phyloP scores from a whole-genome alignment of 495 filamentous ascomycete species.

The Annulohypoxylon moriforme region DNA sequence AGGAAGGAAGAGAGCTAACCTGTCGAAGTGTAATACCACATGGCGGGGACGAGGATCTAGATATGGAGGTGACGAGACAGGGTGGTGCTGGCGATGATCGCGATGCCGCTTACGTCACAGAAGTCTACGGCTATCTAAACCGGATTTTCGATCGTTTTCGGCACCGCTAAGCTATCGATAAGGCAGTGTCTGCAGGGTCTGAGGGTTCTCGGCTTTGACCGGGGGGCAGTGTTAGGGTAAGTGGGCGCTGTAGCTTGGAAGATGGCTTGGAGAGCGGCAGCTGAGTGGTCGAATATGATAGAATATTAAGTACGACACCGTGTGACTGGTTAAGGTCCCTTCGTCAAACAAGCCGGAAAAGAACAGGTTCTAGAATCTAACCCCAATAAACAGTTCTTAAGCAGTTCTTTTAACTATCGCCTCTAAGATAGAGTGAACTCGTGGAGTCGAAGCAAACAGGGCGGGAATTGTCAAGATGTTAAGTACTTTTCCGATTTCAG shows the following conservation, averaged over 20 bases:
- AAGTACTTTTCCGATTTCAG: constrained; percentile 30
- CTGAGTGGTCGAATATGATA: constrained; percentile 11
- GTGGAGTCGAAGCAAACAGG: constrained; percentile 1
- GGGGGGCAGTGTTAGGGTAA: constrained; percentile 5
- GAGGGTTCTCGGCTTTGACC: constrained; percentile 5
- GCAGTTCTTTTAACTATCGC: constrained; percentile 12
- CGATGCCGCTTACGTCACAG: constrained; percentile 40
- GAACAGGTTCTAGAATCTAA: constrained; percentile 18
- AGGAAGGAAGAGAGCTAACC: constrained; percentile 36
- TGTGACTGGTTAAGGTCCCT: constrained; percentile 17
- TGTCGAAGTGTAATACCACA: constrained; percentile 48
- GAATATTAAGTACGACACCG: background rate
- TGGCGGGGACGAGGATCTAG: constrained; percentile 37
- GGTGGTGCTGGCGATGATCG: constrained; percentile 26
- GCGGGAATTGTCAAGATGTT: constrained; percentile 22
- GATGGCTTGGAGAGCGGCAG: background rate
- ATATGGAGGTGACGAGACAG: constrained; percentile 15
- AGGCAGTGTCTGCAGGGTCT: constrained; percentile 16
- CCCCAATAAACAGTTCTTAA: background rate
- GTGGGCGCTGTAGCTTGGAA: constrained; percentile 1
- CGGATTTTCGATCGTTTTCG: constrained; percentile 34
- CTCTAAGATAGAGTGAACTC: constrained; percentile 14
- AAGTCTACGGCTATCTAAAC: constrained; percentile 41
- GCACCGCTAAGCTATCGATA: constrained; percentile 33
- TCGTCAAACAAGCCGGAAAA: no score